Base-by-base conservation (phyloP, 2,329 filamentous ascomycete genomes). In the Epichloe baconii region DNA sequence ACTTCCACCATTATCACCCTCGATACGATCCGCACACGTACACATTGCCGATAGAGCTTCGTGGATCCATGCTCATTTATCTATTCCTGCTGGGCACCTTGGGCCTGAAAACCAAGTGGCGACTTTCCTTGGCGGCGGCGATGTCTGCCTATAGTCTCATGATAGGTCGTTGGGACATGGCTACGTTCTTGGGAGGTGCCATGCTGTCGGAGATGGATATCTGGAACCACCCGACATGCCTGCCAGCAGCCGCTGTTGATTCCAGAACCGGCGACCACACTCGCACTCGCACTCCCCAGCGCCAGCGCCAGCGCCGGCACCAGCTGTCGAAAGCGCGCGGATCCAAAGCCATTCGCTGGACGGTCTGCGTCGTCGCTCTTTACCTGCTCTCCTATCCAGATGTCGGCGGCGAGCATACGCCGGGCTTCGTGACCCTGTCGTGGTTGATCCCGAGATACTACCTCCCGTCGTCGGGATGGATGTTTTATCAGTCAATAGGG, bases 21-120 rank as follows among this genome's bases (percentile, higher is more conserved):
- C 66, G 68, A 5, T 70, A 70, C 52, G 68, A 71, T 49, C 68
- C 68, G 6, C 68, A 71, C 48, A 68, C 66, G 0, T 71, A 66
- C 44, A 71, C 68, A 4, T 70, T 71, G 19, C 68, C 68, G 2
- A 69, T 70, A 62, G 68, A 71, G 46, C 58, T 71, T 4, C 65
- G 68, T 3, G 68, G 68, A 1, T 70, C 67, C 1, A 69, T 71
- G 62, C 54, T 69, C 34, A 51, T 71, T 36, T 71, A 70, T 59
- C 53, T 69, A 12, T 68, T 69, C 55, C 60, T 71, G 3, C 59
- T 71, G 0, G 68, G 62, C 0, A 70, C 68, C 0, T 65, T 67
- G 2, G 63, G 62, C 0, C 53, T 71, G n/a, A 64, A 63, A 46
- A 59, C 64, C 0, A 63, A 56, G 23, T 69, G 64, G 65, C 59